A percentile compares a stretch with the other conserved stretches of the same genome.
Conservation (phyloP, 2,329 filamentous ascomycete species). For the Xylariaceae sp. region DNA sequence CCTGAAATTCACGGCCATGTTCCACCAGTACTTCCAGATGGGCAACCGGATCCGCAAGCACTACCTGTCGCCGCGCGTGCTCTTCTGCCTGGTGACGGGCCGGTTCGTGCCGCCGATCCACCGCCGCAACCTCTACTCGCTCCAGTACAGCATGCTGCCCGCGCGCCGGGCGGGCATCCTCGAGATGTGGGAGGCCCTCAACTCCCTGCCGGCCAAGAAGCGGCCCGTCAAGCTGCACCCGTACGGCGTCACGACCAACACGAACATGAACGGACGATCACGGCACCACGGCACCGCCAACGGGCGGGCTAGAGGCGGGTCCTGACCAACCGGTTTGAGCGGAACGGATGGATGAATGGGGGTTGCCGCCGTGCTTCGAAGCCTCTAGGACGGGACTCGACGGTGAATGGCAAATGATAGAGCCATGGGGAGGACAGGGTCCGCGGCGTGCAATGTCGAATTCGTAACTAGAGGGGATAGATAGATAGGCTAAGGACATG, state of each 20-base stretch:
- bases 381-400: too few relatives aligned
- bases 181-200: conserved; percentile 77
- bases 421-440: too few relatives aligned
- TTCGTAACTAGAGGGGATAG: too few relatives aligned
- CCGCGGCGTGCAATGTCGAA: too few relatives aligned
- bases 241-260: conserved; percentile 12
- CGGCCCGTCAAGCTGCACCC: conserved; percentile 28
- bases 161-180: conserved; percentile 68
- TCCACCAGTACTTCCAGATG: conserved; percentile 95
- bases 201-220: conserved; percentile 38
- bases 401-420: too few relatives aligned
- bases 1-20: conserved; percentile 86
- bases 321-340: too few relatives aligned
- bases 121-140: conserved; percentile 84
- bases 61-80: conserved; percentile 82
- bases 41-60: conserved; percentile 88
- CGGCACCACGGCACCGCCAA: conserved; percentile 21
- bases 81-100: conserved; percentile 81
- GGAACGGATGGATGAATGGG: too few relatives aligned
- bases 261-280: conserved; percentile 15
- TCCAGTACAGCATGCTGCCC: conserved; percentile 97
- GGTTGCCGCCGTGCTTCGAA: too few relatives aligned
- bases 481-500: too few relatives aligned
- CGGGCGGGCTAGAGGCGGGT: conserved; percentile 15
- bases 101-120: conserved; percentile 94